Base-by-base conservation (phyloP, 2,329 filamentous ascomycete genomes). In the Colletotrichum sp. region DNA sequence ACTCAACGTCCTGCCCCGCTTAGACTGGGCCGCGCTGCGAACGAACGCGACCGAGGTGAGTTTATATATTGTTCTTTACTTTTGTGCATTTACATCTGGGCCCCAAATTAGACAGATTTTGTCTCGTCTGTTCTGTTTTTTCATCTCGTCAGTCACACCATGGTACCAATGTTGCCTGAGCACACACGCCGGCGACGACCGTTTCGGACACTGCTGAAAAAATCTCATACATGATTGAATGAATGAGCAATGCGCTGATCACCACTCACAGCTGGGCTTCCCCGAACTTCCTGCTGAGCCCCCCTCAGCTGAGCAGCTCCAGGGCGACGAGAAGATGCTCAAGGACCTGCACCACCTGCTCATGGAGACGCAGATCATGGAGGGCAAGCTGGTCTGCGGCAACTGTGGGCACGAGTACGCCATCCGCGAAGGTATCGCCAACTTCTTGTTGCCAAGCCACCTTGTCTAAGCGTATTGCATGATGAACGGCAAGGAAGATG, bases 341-440 rank as follows among this genome's bases (percentile, higher is more conserved):
- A 91, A 90, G 80, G 95, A 98, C 80, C 86, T 98, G 81, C 96
- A 99, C 84, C 90, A 91, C 26, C 85, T 98, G 71, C 88, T 99
- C 49, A 89, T 98, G 79, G 95, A 99, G 89, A 99, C 97, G 76
- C 94, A 96, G 81, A 95, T 99, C 76, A 90, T 92, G 49, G 95
- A 96, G 86, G 97, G 97, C 5, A 96, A 95, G 86, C 89, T 99
- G 78, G 94, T 96, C 7, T 99, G 97, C 84, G 96, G 92, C 64
- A 95, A 94, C 85, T 99, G 97, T 83, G 95, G 95, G 64, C 96
- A 99, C 83, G 95, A 98, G 88, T 99, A 99, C 85, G 93, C 93
- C 75, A 93, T 99, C 78, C 96, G 97, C 83, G 96, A 99, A 86
- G 97, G 97, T 7, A 98, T 99, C 84, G 95, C 96, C 76, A 99